Conservation (phyloP, 1,284 basidiomycete genomes). For the Hortiboletus rubellus region DNA sequence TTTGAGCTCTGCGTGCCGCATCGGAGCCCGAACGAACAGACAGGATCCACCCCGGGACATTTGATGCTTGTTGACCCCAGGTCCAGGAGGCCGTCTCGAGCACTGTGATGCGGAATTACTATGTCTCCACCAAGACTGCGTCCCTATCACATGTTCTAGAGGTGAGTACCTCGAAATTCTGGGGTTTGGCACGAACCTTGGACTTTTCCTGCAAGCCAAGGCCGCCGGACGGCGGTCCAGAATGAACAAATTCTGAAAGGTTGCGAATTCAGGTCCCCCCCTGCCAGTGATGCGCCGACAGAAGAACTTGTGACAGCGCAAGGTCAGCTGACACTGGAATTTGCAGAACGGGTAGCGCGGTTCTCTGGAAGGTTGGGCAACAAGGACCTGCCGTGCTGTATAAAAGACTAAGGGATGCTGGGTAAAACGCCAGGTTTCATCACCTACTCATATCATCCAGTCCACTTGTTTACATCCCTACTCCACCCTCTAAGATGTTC, state of each 20-base stretch:
- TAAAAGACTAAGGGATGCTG: constrained; percentile 4
- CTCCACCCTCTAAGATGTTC: constrained; percentile 10
- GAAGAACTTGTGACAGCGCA: not conserved
- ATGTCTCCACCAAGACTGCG: no score
- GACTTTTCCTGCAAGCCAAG: no score
- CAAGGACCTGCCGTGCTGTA: not conserved
- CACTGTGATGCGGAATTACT: no score
- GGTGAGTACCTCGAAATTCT: no score
- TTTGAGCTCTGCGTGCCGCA: not conserved
- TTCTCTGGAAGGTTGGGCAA: not conserved
- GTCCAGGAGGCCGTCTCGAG: no score
- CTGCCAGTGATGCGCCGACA: no score
- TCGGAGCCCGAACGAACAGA: not conserved
- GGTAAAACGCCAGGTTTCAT: not conserved
- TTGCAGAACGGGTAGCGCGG: not conserved
- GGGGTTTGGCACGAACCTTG: no score
- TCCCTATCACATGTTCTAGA: no score
- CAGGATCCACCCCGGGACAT: not conserved
- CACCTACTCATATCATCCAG: not conserved
- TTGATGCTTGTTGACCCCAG: not conserved
- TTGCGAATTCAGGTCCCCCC: no score
- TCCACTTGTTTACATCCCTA: not conserved
- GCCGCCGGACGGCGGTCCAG: not conserved
- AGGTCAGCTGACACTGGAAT: constrained; percentile 2
- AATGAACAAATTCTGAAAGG: not conserved